Evolutionary conservation across 2,329 filamentous ascomycete genomes (phyloP), one percentile per base, ranked within the genome.

Genomic region (Xylariaceae sp.): DNA sequence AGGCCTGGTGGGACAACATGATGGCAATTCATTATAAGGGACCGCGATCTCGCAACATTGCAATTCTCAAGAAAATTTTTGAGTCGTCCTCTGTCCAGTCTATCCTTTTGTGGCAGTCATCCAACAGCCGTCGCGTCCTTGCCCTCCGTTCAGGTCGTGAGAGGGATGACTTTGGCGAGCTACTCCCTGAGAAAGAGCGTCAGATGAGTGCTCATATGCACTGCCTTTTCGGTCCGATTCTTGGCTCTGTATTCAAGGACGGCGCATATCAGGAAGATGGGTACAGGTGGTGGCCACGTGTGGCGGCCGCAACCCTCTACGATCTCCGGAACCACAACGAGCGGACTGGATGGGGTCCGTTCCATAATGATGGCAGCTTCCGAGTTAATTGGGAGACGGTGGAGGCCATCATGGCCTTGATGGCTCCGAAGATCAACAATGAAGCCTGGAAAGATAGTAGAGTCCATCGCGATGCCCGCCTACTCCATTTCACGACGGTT

Each of bases 361-460:
- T 90, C 67, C 75, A 81, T 67, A 76, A 82, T 53, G 88, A 92
- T 67, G 83, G 81, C 1, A 80, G 77, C 2, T 79, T 77, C 55
- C 72, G 74, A 4, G 86, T 90, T 0, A 88, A 93, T 72, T 93
- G 89, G 89, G 88, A 92, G 72, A 90, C 89, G 74, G 75, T 92
- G 9, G 89, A 92, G 72, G 85, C 87, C 7, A 82, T 91, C 56
- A 83, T 91, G 78, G 23, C 23, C 23, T 30, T 30, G 23, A 30
- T 30, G 23, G 23, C 5, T 30, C 4, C 23, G 23, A 30, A 30
- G 23, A 30, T 30, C 23, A 30, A 30, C 4, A 30, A 30, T 30
- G 4, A 5, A 4, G 23, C 4, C 23, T 30, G 23, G 23, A 30
- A 30, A 4, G 5, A 30, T 30, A 5, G 4, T 30, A 30, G 4